These are phyloP conservation scores for Alliaria petiolata DNA, from an alignment of 345 rosid species.

Conservation along the genomic window DNA sequence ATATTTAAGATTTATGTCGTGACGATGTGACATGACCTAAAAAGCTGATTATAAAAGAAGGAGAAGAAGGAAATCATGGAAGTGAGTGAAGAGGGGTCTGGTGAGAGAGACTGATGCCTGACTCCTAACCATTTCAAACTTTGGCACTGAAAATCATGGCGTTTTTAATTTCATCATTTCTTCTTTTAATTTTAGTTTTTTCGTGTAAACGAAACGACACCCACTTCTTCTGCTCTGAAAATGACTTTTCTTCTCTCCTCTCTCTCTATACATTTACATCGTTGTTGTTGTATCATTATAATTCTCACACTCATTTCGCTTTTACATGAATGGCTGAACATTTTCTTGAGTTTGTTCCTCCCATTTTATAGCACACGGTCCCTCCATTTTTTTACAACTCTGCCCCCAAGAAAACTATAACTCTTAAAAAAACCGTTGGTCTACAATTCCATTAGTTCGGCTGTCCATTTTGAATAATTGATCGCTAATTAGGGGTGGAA, in stretches of 20 bases:
- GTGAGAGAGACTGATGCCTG: slow-evolving; percentile 36
- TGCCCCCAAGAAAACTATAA: no score
- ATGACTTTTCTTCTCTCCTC: slow-evolving; percentile 23
- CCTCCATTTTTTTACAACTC: no score
- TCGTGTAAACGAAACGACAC: slow-evolving; percentile 20
- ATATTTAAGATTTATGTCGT: slow-evolving; percentile 3
- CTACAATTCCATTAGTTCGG: no score
- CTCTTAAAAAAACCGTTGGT: no score
- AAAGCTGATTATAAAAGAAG: slow-evolving; percentile 16
- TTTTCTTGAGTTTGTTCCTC: slow-evolving; percentile 2
- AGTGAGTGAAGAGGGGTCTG: slow-evolving; percentile 28
- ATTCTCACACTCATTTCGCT: slow-evolving; percentile 11
- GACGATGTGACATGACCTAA: slow-evolving; percentile 26
- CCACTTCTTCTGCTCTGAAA: slow-evolving; percentile 26
- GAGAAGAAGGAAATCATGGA: slow-evolving; percentile 31
- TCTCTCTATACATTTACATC: slow-evolving; percentile 5
- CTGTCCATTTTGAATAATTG: no score
- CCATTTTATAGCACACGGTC: slow-evolving; percentile 22
- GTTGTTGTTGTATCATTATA: neutral
- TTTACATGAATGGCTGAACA: slow-evolving; percentile 1
- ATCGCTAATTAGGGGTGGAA: no score
- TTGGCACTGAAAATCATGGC: slow-evolving; percentile 37
- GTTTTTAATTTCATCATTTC: neutral
- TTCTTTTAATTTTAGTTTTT: neutral
- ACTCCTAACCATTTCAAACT: slow-evolving; percentile 27